Evolutionary conservation across 257 asterid species (phyloP).

Genomic region (Solanum pennellii): DNA sequence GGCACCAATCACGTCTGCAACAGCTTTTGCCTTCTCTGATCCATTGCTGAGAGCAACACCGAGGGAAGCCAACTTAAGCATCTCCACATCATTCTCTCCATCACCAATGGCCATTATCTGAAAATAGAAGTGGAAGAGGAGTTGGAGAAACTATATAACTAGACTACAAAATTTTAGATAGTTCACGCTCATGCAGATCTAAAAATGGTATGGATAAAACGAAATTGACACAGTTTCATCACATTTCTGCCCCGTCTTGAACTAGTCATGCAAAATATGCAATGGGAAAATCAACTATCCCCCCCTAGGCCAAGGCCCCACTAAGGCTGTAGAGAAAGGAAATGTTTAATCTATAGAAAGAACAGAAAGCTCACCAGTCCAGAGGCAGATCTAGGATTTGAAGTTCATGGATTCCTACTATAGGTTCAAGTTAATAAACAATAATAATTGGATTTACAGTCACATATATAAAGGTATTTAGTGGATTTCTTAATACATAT

Average conservation of each 20-base stretch:
- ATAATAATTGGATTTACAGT: neutral
- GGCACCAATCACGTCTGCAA: slow-evolving; percentile 69
- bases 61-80: slow-evolving; percentile 84
- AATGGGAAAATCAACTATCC: neutral
- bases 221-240: neutral
- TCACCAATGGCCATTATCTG: slow-evolving; percentile 98
- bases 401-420: neutral
- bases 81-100: slow-evolving; percentile 96
- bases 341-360: neutral
- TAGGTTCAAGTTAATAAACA: neutral
- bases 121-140: neutral
- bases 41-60: slow-evolving; percentile 92
- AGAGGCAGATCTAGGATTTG: neutral
- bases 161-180: neutral
- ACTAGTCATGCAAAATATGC: neutral
- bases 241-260: neutral
- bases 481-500: neutral
- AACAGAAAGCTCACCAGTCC: neutral
- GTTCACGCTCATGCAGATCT: neutral
- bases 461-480: neutral
- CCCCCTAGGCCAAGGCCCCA: neutral
- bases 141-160: neutral
- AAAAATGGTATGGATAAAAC: neutral
- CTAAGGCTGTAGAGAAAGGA: neutral
- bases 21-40: slow-evolving; percentile 82